These are phyloP conservation scores for Hymenochaete sp. DNA, from an alignment of 1,284 basidiomycete genomes.

Conservation along the genomic window DNA sequence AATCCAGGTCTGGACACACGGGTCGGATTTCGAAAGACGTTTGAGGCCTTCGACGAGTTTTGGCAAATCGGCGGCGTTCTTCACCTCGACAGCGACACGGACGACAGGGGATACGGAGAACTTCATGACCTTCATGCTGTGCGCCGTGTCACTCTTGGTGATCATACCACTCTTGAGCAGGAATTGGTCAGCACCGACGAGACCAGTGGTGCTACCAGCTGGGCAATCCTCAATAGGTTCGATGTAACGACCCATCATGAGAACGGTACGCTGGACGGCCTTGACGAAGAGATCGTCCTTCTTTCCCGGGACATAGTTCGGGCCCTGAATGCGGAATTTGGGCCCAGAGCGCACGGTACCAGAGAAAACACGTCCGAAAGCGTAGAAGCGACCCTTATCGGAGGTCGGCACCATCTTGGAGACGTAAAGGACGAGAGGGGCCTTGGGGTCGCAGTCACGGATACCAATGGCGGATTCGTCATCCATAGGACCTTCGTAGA, in stretches of 20 bases:
- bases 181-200: conserved; percentile 99
- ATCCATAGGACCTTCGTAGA: conserved; percentile 99
- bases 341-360: conserved; percentile 96
- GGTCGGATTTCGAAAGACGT: conserved; percentile 99
- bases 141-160: conserved; percentile 95
- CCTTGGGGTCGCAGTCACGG: conserved; percentile 96
- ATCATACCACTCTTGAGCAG: conserved; percentile 98
- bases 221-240: conserved; percentile 99
- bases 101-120: conserved; percentile 99
- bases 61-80: conserved; percentile 98
- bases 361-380: conserved; percentile 99
- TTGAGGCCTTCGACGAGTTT: conserved; percentile 99
- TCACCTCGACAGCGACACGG: conserved; percentile 98
- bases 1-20: conserved; percentile 97
- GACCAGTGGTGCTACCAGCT: conserved; percentile 97
- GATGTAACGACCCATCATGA: conserved; percentile 99
- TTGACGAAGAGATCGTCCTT: conserved; percentile 99
- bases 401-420: conserved; percentile 99
- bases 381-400: conserved; percentile 99
- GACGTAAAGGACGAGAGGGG: conserved; percentile 96
- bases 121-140: conserved; percentile 99
- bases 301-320: conserved; percentile 98
- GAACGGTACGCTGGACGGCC: conserved; percentile 96
- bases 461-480: conserved; percentile 99
- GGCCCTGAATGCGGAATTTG: conserved; percentile 99